Evolutionary conservation across 352 stramenopile genomes (phyloP), one percentile per base, ranked within the genome.

Genomic region (Blastocystis sp.): DNA sequence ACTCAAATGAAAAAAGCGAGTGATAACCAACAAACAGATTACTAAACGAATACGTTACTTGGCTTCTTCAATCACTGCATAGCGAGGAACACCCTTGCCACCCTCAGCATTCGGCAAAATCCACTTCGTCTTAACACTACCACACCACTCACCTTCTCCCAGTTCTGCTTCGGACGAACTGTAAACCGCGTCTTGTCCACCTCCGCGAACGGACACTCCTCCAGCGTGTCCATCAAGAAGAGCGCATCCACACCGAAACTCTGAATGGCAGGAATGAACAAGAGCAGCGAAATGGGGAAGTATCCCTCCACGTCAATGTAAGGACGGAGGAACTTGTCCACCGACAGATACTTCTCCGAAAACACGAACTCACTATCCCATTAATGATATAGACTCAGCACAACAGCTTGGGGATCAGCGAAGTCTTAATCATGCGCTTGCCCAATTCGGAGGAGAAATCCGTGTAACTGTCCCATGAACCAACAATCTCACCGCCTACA

Each of bases 251-350:
- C 57, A 21, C 29, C 40, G 34, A 73, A 85, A 34, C 48, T 56
- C 63, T 85, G 75, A 53, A 85, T 72, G 34, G 54, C 53, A n/a
- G 75, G 75, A 67, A 85, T 64, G 29, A 51, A 76, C 8, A 76
- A 38, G 40, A 85, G 63, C 42, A 85, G 57, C 27, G 32, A 44
- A 42, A 85, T 56, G 51, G 75, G 75, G 40, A 85, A 76, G 27
- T 85, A 85, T 34, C 75, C 75, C 40, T 85, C 75, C 40, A 67
- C 63, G 38, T 85, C 54, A 48, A 85, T 85, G n/a, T 71, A 85
- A 29, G 40, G 75, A 44, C 75, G 75, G 27, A 85, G 27, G 49
- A 85, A 85, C 32, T 49, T 81, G 40, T 81, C 69, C 27, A 32
- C 49, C 9, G 46, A 44, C 7, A 81, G n/a, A 51, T 81, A 81